A percentile compares a stretch with the other conserved stretches of the same genome.
phyloP scores from a whole-genome alignment of 176 grass and related monocot species.

The Zoysia pacifica region DNA sequence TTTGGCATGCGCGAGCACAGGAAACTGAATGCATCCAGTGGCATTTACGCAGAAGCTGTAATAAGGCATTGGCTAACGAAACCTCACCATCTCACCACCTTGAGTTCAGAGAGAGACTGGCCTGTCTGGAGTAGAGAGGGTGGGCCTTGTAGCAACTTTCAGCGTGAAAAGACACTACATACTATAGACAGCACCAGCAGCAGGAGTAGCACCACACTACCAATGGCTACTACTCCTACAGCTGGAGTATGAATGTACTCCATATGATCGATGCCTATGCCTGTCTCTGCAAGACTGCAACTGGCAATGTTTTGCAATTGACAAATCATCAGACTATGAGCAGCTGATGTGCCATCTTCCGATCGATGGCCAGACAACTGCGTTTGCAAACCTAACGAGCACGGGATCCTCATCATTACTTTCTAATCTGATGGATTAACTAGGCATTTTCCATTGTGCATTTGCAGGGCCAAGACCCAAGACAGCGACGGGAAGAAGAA shows the following conservation, averaged over 20 bases:
- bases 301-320: constrained; percentile 33
- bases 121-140: neutral
- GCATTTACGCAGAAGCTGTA: constrained; percentile 49
- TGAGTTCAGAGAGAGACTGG: neutral
- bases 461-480: neutral
- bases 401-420: neutral
- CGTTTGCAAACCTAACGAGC: constrained; percentile 5
- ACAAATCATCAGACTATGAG: constrained; percentile 40
- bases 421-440: neutral
- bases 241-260: neutral
- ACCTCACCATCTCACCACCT: constrained; percentile 10
- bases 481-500: neutral
- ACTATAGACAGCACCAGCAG: neutral
- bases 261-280: neutral
- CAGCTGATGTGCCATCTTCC: constrained; percentile 36
- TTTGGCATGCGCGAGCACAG: constrained; percentile 26
- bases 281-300: constrained; percentile 6
- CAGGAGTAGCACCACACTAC: neutral
- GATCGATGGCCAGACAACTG: neutral
- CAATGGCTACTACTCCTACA: no score
- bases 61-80: constrained; percentile 30
- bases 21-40: constrained; percentile 40
- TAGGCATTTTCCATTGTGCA: neutral
- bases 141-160: constrained; percentile 30
- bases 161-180: constrained; percentile 16